Percentiles rank a stretch among this genome's conserved stretches.
These are phyloP conservation scores for Stipa capillata DNA, from an alignment of 176 grass and related monocot genomes.

Conservation along the genomic window DNA sequence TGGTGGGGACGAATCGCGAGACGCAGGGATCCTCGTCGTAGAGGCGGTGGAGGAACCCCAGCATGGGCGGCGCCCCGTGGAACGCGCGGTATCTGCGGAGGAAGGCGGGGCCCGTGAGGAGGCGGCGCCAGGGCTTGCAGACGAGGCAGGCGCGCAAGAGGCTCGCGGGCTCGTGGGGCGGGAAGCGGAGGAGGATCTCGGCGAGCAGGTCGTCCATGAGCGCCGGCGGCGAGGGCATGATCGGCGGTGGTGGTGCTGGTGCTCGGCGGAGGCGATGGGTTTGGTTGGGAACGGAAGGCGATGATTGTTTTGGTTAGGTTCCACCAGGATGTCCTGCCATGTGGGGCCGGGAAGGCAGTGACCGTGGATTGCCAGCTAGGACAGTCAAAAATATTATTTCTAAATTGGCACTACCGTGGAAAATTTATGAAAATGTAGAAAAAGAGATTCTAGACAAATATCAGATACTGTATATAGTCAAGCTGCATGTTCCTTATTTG, in stretches of 20 bases:
- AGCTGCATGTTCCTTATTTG: too few relatives aligned
- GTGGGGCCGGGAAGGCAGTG: too few relatives aligned
- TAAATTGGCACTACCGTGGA: too few relatives aligned
- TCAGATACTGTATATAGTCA: too few relatives aligned
- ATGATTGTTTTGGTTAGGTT: too few relatives aligned
- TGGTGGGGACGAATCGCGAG: background rate
- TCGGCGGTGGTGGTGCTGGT: too few relatives aligned
- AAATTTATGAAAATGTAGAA: too few relatives aligned
- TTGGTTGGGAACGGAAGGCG: background rate
- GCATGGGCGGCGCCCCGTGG: background rate
- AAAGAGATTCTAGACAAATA: too few relatives aligned
- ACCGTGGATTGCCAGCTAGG: too few relatives aligned
- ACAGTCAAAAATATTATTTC: too few relatives aligned
- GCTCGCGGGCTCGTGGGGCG: background rate
- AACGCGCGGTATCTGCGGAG: background rate
- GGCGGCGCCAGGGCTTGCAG: background rate
- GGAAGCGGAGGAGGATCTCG: slow-evolving; percentile 7
- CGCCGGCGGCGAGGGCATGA: background rate
- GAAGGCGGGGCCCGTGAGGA: background rate
- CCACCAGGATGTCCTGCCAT: too few relatives aligned
- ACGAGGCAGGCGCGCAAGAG: slow-evolving; percentile 15
- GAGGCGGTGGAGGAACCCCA: background rate
- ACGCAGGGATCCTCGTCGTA: background rate
- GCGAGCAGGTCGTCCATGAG: background rate
- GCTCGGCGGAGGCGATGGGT: background rate